These are phyloP conservation scores for Populus hybrid DNA, from an alignment of 441 rosid genomes.

Conservation along the genomic window DNA sequence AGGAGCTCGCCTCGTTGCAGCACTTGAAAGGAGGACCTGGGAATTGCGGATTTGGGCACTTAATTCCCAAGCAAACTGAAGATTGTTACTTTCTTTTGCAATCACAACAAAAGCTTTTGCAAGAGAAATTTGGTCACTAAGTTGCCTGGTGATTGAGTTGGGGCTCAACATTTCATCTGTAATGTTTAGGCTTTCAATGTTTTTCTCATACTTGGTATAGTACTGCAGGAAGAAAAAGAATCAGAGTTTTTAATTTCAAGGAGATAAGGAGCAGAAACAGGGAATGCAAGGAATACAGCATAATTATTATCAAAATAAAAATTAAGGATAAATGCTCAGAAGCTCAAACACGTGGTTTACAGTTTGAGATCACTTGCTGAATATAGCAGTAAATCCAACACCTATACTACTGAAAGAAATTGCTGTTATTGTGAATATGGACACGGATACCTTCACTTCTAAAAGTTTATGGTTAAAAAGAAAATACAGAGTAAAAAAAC, in stretches of 20 bases:
- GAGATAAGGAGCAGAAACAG: neutral
- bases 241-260: constrained; percentile 6
- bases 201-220: constrained; percentile 47
- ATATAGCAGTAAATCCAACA: neutral
- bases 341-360: neutral
- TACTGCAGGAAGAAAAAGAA: constrained; percentile 35
- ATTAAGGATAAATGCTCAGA: neutral
- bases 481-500: neutral
- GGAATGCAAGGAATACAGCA: neutral
- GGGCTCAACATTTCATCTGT: constrained; percentile 84
- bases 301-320: neutral
- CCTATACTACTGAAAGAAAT: neutral
- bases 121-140: constrained; percentile 84
- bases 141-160: constrained; percentile 77
- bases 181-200: constrained; percentile 66
- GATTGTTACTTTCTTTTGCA: constrained; percentile 92
- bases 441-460: neutral
- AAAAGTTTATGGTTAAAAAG: neutral
- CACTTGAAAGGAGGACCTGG: constrained; percentile 73
- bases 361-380: neutral
- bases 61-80: constrained; percentile 98
- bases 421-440: neutral
- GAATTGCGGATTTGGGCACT: constrained; percentile 96
- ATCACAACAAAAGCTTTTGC: constrained; percentile 95
- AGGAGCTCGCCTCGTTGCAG: constrained; percentile 75